Evolutionary conservation across 2,329 filamentous ascomycete species (phyloP).

Genomic region (Pseudocercospora musae): DNA sequence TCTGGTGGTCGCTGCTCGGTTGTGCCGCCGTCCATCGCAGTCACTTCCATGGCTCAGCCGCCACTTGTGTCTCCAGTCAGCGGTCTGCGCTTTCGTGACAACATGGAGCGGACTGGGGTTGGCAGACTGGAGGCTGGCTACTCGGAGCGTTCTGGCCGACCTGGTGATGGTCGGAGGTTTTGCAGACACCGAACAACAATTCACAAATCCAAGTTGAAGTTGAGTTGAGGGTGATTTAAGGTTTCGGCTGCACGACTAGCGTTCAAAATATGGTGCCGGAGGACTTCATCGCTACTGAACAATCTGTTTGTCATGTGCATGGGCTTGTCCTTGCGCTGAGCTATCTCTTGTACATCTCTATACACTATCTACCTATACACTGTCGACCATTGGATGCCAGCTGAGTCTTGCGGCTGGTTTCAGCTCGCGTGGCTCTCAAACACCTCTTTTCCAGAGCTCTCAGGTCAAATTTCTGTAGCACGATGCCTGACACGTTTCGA

Average conservation of each 20-base stretch:
- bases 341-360: neutral
- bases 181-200: neutral
- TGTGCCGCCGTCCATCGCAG: neutral
- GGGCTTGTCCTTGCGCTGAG: neutral
- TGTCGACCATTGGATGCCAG: neutral
- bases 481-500: neutral
- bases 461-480: neutral
- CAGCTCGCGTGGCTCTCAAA: neutral
- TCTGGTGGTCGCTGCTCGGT: neutral
- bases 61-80: neutral
- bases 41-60: neutral
- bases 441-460: neutral
- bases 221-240: neutral
- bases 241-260: neutral
- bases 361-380: neutral
- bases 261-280: neutral
- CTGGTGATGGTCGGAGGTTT: neutral
- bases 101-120: neutral
- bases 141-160: neutral
- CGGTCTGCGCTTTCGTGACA: neutral
- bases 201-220: neutral
- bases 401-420: neutral
- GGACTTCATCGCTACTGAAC: neutral
- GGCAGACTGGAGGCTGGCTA: neutral
- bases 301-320: neutral